Base-by-base conservation (phyloP, 768 basidiomycete genomes). In the Lentinula edodes region DNA sequence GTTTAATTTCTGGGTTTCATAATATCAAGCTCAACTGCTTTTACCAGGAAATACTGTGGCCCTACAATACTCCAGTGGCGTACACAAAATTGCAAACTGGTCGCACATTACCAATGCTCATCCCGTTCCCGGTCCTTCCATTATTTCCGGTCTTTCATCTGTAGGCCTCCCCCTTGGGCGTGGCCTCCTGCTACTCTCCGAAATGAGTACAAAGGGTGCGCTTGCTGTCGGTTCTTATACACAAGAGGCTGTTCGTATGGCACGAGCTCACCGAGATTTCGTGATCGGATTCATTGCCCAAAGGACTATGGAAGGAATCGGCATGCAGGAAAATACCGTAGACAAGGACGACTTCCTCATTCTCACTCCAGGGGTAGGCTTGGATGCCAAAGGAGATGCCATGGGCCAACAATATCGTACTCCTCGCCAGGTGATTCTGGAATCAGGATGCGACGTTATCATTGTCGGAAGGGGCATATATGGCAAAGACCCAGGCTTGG, bases 41-140 rank as follows among this genome's bases (percentile, higher is more conserved):
- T 2, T 55, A 51, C 38, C 65, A 99, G 97, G 97, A 48, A 98
- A 98, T 75, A 98, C 97, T 7, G 97, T 98, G 62, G 85, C 88
- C 7, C 78, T 98, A 23, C 97, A 99, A 72, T 99, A 99, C 75
- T 90, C 93, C 1, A 84, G 88, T 43, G 97, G 97, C 18, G 82
- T 95, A 13, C 90, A 98, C 78, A 91, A 88, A 69, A 98, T 98
- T 70, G 89, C 96, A 36, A 87, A 82, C 52, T 99, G 97, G 97
- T 84, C 97, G 10, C 93, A 99, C 69, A 86, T 99, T 68, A 98
- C 95, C 56, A 98, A 99, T 72, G 97, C 97, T 2, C 97, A 98
- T 73, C 85, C 90, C 9, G 87, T 98, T 39, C 95, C 97, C 2
- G 97, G 97, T n/a, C 93, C 95, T 3, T 94, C 94, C 13, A 87